phyloP scores from a whole-genome alignment of 352 stramenopile species.

The Pythium brachiatum region DNA sequence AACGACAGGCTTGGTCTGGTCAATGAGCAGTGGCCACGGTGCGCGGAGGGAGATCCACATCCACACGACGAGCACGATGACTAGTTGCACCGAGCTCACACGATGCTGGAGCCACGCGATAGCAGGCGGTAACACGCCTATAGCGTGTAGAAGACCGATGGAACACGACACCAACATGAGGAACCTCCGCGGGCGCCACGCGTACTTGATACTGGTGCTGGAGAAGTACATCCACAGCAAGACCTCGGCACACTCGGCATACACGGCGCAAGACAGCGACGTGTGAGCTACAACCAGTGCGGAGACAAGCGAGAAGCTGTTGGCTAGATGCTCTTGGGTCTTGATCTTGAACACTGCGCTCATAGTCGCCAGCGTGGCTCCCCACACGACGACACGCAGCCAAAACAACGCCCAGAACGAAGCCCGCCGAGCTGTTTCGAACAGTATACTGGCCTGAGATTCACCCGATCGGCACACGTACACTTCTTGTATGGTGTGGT shows the following conservation, averaged over 20 bases:
- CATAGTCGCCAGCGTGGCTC: slow-evolving; percentile 37
- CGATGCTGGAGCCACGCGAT: slow-evolving; percentile 19
- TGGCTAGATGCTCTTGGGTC: neutral
- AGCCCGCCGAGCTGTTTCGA: slow-evolving; percentile 31
- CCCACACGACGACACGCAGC: slow-evolving; percentile 66
- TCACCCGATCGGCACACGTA: slow-evolving; percentile 31
- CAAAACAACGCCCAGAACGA: slow-evolving; percentile 55
- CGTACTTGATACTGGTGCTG: slow-evolving; percentile 39
- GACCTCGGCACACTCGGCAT: slow-evolving; percentile 53
- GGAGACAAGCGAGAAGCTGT: neutral
- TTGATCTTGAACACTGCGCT: neutral
- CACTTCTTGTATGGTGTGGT: slow-evolving; percentile 40
- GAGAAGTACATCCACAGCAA: slow-evolving; percentile 59
- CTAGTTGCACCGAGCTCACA: slow-evolving; percentile 31
- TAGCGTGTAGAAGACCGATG: slow-evolving; percentile 33
- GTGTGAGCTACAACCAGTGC: slow-evolving; percentile 14
- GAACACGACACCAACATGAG: slow-evolving; percentile 35
- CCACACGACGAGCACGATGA: slow-evolving; percentile 34
- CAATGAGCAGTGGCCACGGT: slow-evolving; percentile 27
- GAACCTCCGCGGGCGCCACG: slow-evolving; percentile 36
- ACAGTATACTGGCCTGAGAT: slow-evolving; percentile 38
- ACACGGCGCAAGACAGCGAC: slow-evolving; percentile 23
- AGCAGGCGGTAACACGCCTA: slow-evolving; percentile 21
- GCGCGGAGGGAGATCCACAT: slow-evolving; percentile 45
- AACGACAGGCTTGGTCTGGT: neutral